A percentile compares a stretch with the other conserved stretches of the same genome.
Conservation (phyloP, 257 asterid genomes). For the Capsicum chinense region DNA sequence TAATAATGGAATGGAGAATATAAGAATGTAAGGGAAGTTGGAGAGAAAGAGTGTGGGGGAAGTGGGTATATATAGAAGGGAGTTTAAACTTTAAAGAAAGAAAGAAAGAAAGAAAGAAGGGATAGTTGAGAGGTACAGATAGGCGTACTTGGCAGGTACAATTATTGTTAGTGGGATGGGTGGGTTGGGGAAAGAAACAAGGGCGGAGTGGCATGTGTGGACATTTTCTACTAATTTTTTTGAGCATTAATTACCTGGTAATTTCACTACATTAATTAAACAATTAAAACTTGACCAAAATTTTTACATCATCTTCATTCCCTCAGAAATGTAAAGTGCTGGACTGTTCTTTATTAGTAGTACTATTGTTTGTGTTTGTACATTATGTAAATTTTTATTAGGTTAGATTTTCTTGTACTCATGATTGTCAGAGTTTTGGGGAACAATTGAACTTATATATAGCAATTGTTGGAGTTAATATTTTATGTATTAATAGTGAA, state of each 20-base stretch:
- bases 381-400: not conserved
- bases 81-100: not conserved
- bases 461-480: too few relatives aligned
- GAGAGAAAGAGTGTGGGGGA: not conserved
- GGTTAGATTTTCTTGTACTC: not conserved
- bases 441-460: too few relatives aligned
- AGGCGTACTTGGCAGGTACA: constrained; percentile 62
- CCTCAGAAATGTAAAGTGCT: too few relatives aligned
- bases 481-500: too few relatives aligned
- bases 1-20: constrained; percentile 8
- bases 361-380: too few relatives aligned
- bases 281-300: not conserved
- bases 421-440: too few relatives aligned
- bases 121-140: constrained; percentile 59
- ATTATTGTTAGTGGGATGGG: constrained; percentile 13
- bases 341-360: too few relatives aligned
- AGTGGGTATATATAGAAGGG: constrained; percentile 26
- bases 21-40: constrained; percentile 22
- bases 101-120: not conserved
- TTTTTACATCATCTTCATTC: not conserved
- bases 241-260: constrained; percentile 9
- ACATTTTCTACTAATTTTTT: not conserved
- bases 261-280: not conserved
- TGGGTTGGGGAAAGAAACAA: not conserved
- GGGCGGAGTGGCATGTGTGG: not conserved